phyloP scores from a whole-genome alignment of 345 rosid species.

The Heritiera fomes region DNA sequence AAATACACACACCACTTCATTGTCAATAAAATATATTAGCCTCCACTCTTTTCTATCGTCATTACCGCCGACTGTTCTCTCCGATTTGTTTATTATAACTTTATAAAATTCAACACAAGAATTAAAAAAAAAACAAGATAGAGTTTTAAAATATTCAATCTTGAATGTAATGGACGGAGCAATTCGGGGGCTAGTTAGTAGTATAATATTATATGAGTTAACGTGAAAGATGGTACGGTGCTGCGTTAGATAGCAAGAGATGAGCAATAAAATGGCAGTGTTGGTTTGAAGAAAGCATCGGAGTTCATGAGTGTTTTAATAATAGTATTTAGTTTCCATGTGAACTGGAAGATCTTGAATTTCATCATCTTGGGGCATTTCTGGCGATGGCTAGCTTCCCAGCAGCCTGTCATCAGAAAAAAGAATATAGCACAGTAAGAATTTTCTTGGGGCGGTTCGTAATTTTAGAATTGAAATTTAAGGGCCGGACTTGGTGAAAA shows the following conservation, averaged over 20 bases:
- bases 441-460: neutral
- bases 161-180: neutral
- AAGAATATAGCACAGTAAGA: neutral
- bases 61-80: constrained; percentile 8
- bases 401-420: neutral
- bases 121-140: neutral
- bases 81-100: neutral
- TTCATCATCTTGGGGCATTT: neutral
- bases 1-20: constrained; percentile 10
- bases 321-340: neutral
- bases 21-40: constrained; percentile 1
- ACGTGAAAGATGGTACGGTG: neutral
- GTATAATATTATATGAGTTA: neutral
- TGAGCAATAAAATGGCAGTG: neutral
- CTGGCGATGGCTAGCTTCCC: neutral
- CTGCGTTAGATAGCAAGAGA: neutral
- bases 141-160: neutral
- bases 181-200: neutral
- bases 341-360: neutral
- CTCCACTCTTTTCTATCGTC: constrained; percentile 22
- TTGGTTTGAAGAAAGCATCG: neutral
- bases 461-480: neutral
- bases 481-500: neutral
- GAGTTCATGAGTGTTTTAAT: neutral
- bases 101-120: neutral